Evolutionary conservation across 1,284 basidiomycete species (phyloP), one percentile per base, ranked within the genome.

Genomic region (Mycena sp.): DNA sequence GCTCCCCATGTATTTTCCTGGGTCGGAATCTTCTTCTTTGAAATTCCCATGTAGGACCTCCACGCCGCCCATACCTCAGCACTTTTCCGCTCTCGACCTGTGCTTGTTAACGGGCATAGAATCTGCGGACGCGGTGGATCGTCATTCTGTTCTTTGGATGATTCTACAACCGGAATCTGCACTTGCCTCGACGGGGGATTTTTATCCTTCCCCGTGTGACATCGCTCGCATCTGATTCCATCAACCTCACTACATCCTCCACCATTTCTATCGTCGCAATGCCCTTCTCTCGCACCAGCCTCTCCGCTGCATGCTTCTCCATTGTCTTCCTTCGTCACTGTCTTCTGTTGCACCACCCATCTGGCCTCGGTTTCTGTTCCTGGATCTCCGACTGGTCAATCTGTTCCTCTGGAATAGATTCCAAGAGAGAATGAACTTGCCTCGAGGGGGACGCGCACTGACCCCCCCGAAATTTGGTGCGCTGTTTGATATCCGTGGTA

Each of bases 361-460:
- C 41, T 43, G 19, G 41, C 21, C 41, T 19, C 19, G 25, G 6
- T 11, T 17, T 26, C 11, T 7, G 44, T 17, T 45, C 25, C 51
- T 53, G 51, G 11, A 17, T 3, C 38, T 53, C 28, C n/a, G 26
- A 16, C 41, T 55, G 41, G 53, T 55, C 53, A 55, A 25, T 12
- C 29, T 21, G 41, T 25, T 55, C 41, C 6, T 35, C 30, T 4
- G 41, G 30, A 19, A 21, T 37, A 10, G 26, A 4, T 44, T 35
- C 21, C 5, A 21, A 25, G 5, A 40, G 14, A 40, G 37, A 40
- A 40, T 40, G 51, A 38, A 43, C 51, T 53, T 29, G 51, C 51
- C 38, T 53, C 51, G 51, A 53, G 51, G 51, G 51, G 51, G 51
- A 53, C 28, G 53, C 53, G 41, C 53, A 55, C 21, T 25, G 41